Evolutionary conservation across 2,329 filamentous ascomycete species (phyloP), one percentile per base, ranked within the genome.

Genomic region (Colletotrichum incanum): DNA sequence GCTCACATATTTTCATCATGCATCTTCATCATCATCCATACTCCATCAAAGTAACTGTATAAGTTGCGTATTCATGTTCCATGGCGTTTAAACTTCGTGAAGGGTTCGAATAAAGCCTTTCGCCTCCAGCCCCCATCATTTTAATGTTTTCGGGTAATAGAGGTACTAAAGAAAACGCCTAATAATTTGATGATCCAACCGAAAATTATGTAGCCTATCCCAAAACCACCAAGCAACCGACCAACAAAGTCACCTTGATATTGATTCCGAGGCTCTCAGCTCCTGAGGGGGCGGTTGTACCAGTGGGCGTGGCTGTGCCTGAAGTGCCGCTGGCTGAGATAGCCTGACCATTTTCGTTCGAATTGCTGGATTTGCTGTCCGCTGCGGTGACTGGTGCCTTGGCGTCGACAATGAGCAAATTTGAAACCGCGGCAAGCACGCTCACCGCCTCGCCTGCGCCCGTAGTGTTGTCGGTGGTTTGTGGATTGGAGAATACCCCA

Each of bases 391-490:
- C 11, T 3, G 66, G 70, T 18, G 20, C 60, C 5, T 74, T 67
- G 34, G 45, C 70, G 14, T 45, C 71, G 23, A 75, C 52, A 45
- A 84, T 75, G 37, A 86, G 76, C n/a, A 81, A 81, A 0, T 80
- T 81, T 18, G 82, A 82, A 31, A 88, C 80, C 16, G 86, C 79
- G 50, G 84, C 81, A 41, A 86, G 79, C 0, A 83, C 85, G 63
- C 80, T 84, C 75, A 87, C 82, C 74, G 87, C 82, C 73, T 87
- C 84, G 16, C 86, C 87, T 56, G 88, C 85, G 39, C 84, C 81
- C 20, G 78, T 83, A 62, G 82, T 72, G 84, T 86, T 76, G 83
- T 86, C 76, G 81, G 82, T 67, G 84, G 82, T 71, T 86, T 84
- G 74, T 78, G 87, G n/a, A 74, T 77, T 37, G 1, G 73, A 63